Conservation (phyloP, 768 basidiomycete genomes). For the Rubroboletus satanas region DNA sequence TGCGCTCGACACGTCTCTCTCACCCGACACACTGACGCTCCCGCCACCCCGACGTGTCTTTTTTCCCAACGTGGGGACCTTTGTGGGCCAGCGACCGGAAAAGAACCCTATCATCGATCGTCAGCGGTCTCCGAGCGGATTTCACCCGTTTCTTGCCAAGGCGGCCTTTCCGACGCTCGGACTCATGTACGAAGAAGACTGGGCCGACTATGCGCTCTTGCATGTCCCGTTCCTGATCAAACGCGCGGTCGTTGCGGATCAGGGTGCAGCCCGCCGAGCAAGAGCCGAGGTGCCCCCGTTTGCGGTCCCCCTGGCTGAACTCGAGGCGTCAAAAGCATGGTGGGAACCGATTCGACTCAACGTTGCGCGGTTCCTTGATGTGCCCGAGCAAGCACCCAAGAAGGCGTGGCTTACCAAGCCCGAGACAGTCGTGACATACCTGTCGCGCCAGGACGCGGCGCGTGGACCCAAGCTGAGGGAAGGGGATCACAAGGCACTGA, state of each 20-base stretch:
- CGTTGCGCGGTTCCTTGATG: slow-evolving; percentile 42
- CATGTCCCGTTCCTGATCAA: slow-evolving; percentile 69
- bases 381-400: slow-evolving; percentile 19
- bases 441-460: slow-evolving; percentile 55
- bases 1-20: slow-evolving; percentile 49
- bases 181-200: slow-evolving; percentile 68
- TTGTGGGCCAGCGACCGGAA: slow-evolving; percentile 41
- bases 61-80: slow-evolving; percentile 64
- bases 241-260: slow-evolving; percentile 73
- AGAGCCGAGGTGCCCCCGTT: slow-evolving; percentile 22
- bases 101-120: slow-evolving; percentile 33
- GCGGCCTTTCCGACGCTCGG: slow-evolving; percentile 70
- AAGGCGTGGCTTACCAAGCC: slow-evolving; percentile 17
- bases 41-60: slow-evolving; percentile 70
- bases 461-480: slow-evolving; percentile 47
- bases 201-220: slow-evolving; percentile 69
- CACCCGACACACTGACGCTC: slow-evolving; percentile 47
- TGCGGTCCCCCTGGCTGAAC: slow-evolving; percentile 42
- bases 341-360: slow-evolving; percentile 56
- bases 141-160: slow-evolving; percentile 71
- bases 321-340: slow-evolving; percentile 54
- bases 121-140: slow-evolving; percentile 53
- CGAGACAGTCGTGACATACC: slow-evolving; percentile 60
- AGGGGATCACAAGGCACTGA: slow-evolving; percentile 57
- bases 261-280: slow-evolving; percentile 54